phyloP scores from a whole-genome alignment of 768 basidiomycete species.

The Russula emetica region DNA sequence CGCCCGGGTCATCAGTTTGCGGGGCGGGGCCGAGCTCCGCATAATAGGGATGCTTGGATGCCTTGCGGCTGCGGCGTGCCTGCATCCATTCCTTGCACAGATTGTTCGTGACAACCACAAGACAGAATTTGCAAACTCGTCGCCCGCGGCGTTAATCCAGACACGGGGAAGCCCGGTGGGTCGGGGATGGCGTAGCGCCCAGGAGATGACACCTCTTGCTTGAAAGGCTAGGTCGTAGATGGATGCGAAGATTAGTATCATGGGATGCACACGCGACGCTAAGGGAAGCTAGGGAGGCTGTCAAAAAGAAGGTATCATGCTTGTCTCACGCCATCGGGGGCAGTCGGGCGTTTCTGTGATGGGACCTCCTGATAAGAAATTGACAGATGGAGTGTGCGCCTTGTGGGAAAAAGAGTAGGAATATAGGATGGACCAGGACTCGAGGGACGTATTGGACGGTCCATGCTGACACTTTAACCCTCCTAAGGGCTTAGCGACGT shows the following conservation, averaged over 20 bases:
- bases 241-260: conserved; percentile 4
- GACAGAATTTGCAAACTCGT: conserved; percentile 23
- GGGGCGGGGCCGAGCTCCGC: conserved; percentile 4
- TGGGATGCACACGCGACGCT: conserved; percentile 13
- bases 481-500: conserved; percentile 6
- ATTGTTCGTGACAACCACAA: conserved; percentile 18
- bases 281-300: conserved; percentile 6
- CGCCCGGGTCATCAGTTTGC: conserved; percentile 5
- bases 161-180: conserved; percentile 3
- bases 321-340: neutral
- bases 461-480: conserved; percentile 4
- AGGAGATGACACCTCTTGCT: conserved; percentile 1
- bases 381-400: conserved; percentile 45
- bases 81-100: conserved; percentile 23
- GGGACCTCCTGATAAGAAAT: conserved; percentile 40
- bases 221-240: neutral
- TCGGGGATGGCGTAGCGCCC: conserved; percentile 26
- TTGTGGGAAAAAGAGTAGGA: conserved; percentile 9
- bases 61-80: conserved; percentile 11
- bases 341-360: conserved; percentile 26
- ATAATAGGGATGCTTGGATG: conserved; percentile 6
- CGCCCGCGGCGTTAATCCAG: conserved; percentile 18
- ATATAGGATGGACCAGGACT: conserved; percentile 25
- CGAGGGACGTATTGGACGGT: conserved; percentile 10
- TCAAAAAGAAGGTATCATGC: conserved; percentile 13